A percentile compares a stretch with the other conserved stretches of the same genome.
phyloP scores from a whole-genome alignment of 768 basidiomycete genomes.

The Multifurca ochricompacta region DNA sequence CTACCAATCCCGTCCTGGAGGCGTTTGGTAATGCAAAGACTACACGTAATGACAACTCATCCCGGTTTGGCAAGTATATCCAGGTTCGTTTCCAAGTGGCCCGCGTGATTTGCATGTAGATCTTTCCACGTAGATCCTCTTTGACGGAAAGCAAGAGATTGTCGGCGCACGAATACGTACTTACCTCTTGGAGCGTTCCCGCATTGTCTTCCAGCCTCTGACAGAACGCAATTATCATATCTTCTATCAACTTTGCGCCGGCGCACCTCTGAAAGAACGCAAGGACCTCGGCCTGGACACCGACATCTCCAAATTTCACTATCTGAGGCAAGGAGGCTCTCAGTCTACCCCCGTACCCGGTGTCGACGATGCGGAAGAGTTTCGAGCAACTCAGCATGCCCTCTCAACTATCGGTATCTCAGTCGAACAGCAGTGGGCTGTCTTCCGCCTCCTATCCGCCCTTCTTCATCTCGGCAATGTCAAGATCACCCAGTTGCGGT shows the following conservation, averaged over 20 bases:
- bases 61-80: conserved; percentile 98
- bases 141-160: conserved; percentile 92
- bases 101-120: not conserved
- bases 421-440: conserved; percentile 97
- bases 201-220: conserved; percentile 94
- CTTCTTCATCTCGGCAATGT: conserved; percentile 98
- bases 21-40: conserved; percentile 99
- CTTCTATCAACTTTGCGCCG: conserved; percentile 98
- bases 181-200: conserved; percentile 93
- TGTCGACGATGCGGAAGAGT: conserved; percentile 96
- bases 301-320: conserved; percentile 83
- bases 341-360: conserved; percentile 79
- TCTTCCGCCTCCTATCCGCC: conserved; percentile 88
- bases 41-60: conserved; percentile 97
- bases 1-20: conserved; percentile 99
- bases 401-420: conserved; percentile 96
- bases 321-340: conserved; percentile 89
- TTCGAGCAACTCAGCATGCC: conserved; percentile 86
- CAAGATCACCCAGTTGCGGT: conserved; percentile 73
- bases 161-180: conserved; percentile 98
- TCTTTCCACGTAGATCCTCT: conserved; percentile 68
- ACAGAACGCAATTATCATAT: conserved; percentile 99
- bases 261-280: conserved; percentile 89
- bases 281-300: conserved; percentile 88
- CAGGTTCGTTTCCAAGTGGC: conserved; percentile 53